Evolutionary conservation across 768 basidiomycete species (phyloP).

Genomic region (Zangia roseola): DNA sequence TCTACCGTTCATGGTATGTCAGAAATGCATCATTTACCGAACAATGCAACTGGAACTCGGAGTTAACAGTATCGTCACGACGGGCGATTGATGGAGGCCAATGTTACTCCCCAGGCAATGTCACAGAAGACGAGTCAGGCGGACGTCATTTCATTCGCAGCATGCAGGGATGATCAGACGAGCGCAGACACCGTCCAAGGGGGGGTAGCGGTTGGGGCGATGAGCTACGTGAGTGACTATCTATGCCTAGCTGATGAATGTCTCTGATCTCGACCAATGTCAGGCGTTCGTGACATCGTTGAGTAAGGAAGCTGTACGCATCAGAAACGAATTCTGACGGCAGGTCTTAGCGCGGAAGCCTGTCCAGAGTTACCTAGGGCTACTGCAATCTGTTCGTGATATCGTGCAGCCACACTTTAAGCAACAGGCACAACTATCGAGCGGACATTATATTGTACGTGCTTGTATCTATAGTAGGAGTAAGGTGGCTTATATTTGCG

Average conservation of each 20-base stretch:
- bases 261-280: constrained; percentile 2
- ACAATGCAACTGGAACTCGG: not conserved
- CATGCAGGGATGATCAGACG: constrained; percentile 68
- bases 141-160: constrained; percentile 81
- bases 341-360: constrained; percentile 42
- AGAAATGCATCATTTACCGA: not conserved
- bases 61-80: constrained; percentile 54
- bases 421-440: constrained; percentile 73
- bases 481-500: constrained; percentile 1
- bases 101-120: constrained; percentile 35
- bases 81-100: constrained; percentile 49
- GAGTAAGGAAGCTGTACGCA: constrained; percentile 27
- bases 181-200: constrained; percentile 68
- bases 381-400: constrained; percentile 56
- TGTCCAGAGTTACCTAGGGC: constrained; percentile 61
- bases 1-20: constrained; percentile 29
- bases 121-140: constrained; percentile 57
- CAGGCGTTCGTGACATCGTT: constrained; percentile 64
- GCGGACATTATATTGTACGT: constrained; percentile 64
- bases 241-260: no score
- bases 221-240: constrained; percentile 64
- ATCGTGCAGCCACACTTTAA: constrained; percentile 60
- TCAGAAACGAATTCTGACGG: not conserved
- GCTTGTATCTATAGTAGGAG: not conserved
- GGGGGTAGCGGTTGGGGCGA: constrained; percentile 71